phyloP scores from a whole-genome alignment of 2,329 filamentous ascomycete genomes.

The Trichoderma brevicompactum region DNA sequence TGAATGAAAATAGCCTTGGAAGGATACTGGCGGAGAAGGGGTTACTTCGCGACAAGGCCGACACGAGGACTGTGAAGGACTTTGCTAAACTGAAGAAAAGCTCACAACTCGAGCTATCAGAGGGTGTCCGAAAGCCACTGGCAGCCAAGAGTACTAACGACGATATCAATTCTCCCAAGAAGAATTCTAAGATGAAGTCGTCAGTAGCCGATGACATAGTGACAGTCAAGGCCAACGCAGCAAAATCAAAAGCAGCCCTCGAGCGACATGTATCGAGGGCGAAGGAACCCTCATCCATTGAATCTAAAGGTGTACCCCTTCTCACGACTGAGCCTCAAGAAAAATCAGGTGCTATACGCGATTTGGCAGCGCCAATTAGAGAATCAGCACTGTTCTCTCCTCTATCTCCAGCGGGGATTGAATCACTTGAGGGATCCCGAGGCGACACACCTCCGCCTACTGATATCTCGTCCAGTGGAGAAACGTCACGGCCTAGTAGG shows the following conservation, averaged over 20 bases:
- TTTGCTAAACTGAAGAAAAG: conserved; percentile 50
- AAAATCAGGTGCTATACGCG: conserved; percentile 30
- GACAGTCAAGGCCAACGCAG: conserved; percentile 45
- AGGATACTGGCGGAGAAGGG: conserved; percentile 35
- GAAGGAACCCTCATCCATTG: conserved; percentile 36
- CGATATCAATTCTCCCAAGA: conserved; percentile 62
- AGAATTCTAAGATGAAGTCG: conserved; percentile 48
- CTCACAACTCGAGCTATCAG: conserved; percentile 36
- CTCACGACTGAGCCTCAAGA: conserved; percentile 32
- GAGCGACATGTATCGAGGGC: conserved; percentile 38
- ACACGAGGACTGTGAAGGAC: conserved; percentile 53
- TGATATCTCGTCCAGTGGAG: conserved; percentile 59
- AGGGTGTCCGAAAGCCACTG: conserved; percentile 53
- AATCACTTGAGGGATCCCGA: conserved; percentile 40
- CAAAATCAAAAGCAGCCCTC: conserved; percentile 36
- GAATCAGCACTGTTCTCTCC: conserved; percentile 52
- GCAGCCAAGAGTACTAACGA: conserved; percentile 64
- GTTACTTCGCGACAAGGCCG: conserved; percentile 43
- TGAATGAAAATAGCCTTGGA: conserved; percentile 39
- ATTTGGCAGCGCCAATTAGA: conserved; percentile 40
- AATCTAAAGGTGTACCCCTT: conserved; percentile 32
- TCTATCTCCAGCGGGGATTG: conserved; percentile 54
- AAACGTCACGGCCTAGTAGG: conserved; percentile 67
- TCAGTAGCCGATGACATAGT: conserved; percentile 44
- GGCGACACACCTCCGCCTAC: conserved; percentile 64